Percentiles rank a stretch among this genome's conserved stretches.
Conservation (phyloP, 208 protist genomes). For the Leishmania major region DNA sequence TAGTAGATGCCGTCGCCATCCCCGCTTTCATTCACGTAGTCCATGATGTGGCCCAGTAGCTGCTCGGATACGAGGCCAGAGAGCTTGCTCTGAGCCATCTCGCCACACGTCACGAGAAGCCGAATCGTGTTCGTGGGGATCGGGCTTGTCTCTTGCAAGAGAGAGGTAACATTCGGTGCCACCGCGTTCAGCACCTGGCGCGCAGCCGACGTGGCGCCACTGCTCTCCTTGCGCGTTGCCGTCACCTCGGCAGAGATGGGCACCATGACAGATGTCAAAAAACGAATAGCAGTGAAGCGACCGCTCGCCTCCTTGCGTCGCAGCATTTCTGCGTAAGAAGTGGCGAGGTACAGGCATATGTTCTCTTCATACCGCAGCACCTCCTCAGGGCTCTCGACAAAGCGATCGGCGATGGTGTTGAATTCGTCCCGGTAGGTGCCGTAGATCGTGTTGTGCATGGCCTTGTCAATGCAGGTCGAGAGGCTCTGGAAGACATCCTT, state of each 20-base stretch:
- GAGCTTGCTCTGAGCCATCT: slow-evolving; percentile 51
- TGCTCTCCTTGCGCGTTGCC: slow-evolving; percentile 31
- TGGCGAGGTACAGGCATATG: slow-evolving; percentile 58
- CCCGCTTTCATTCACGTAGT: slow-evolving; percentile 39
- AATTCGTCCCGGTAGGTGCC: slow-evolving; percentile 67
- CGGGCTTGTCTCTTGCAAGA: slow-evolving; percentile 78
- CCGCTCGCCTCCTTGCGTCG: slow-evolving; percentile 44
- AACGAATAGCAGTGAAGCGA: slow-evolving; percentile 70
- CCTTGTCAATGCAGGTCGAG: slow-evolving; percentile 70
- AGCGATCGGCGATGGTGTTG: slow-evolving; percentile 60
- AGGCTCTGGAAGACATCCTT: slow-evolving; percentile 61
- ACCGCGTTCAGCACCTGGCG: slow-evolving; percentile 40
- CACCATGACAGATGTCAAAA: slow-evolving; percentile 69
- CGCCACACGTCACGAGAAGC: slow-evolving; percentile 71
- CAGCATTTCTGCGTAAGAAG: slow-evolving; percentile 73
- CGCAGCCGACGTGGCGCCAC: slow-evolving; percentile 24
- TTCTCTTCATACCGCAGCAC: slow-evolving; percentile 47
- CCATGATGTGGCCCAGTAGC: slow-evolving; percentile 30
- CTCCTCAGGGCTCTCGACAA: slow-evolving; percentile 53
- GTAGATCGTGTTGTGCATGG: slow-evolving; percentile 62
- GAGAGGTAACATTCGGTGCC: slow-evolving; percentile 38
- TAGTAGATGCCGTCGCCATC: slow-evolving; percentile 51
- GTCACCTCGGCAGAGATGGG: slow-evolving; percentile 42
- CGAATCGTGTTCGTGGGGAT: slow-evolving; percentile 86
- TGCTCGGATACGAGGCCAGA: slow-evolving; percentile 38